Conservation (phyloP, 208 protist species). For the Leishmania lainsoni region DNA sequence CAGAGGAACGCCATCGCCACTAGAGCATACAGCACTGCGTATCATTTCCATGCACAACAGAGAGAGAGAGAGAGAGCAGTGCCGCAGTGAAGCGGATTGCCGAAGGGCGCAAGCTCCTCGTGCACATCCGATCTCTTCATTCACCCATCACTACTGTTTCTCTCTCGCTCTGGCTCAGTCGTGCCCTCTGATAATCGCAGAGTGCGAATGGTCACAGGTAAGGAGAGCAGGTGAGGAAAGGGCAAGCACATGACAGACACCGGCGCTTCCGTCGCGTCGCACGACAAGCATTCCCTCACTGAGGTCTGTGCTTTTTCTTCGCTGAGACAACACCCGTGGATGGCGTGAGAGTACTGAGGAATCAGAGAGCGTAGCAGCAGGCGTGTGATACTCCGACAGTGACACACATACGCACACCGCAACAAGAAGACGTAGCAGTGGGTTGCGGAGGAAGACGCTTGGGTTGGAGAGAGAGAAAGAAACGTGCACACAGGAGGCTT, state of each 20-base stretch:
- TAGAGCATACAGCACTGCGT: neutral
- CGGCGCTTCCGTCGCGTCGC: neutral
- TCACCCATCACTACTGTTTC: neutral
- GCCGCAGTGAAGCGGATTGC: neutral
- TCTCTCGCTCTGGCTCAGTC: neutral
- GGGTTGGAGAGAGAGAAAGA: too few relatives aligned
- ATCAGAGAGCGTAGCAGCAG: neutral
- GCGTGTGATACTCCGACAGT: neutral
- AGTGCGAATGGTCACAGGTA: neutral
- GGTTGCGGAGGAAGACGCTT: neutral
- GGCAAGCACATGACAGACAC: neutral
- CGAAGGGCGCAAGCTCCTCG: neutral
- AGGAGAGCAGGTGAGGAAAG: neutral
- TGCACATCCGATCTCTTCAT: neutral
- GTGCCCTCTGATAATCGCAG: neutral
- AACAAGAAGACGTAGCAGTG: neutral
- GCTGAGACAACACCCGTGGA: neutral
- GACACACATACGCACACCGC: neutral
- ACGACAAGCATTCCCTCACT: neutral
- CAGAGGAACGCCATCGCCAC: neutral
- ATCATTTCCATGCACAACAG: neutral
- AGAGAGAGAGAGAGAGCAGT: neutral
- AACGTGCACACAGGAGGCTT: too few relatives aligned
- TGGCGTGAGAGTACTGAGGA: neutral
- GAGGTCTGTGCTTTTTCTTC: neutral